phyloP scores from a whole-genome alignment of 371 early-diverging fungal species.

The Furculomyces boomerangus region DNA sequence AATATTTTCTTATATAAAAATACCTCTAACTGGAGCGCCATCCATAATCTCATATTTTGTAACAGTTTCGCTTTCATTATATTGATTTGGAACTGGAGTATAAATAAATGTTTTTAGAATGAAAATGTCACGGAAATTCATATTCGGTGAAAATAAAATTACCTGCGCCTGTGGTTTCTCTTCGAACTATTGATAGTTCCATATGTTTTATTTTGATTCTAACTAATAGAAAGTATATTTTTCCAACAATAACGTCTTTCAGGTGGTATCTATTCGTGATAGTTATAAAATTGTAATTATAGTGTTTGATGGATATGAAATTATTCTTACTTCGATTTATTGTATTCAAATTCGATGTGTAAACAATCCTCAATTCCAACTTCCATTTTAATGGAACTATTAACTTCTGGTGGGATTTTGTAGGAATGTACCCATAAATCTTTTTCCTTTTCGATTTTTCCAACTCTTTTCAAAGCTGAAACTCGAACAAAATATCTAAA shows the following conservation, averaged over 20 bases:
- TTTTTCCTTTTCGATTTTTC: slow-evolving; percentile 47
- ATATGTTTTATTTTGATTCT: slow-evolving; percentile 97
- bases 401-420: slow-evolving; percentile 63
- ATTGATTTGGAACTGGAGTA: slow-evolving; percentile 85
- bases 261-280: slow-evolving; percentile 74
- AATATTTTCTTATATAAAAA: neutral
- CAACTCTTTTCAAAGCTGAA: slow-evolving; percentile 55
- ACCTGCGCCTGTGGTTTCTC: slow-evolving; percentile 82
- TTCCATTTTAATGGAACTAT: slow-evolving; percentile 87
- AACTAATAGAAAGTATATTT: slow-evolving; percentile 95
- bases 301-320: neutral
- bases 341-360: slow-evolving; percentile 90
- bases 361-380: slow-evolving; percentile 90
- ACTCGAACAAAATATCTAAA: slow-evolving; percentile 70
- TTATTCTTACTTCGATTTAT: slow-evolving; percentile 55
- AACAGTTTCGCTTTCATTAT: slow-evolving; percentile 94
- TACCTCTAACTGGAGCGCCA: slow-evolving; percentile 89
- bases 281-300: too few species aligned
- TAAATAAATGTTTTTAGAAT: too few species aligned
- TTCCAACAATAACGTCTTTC: slow-evolving; percentile 96
- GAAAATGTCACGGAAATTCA: neutral
- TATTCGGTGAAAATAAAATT: slow-evolving; percentile 5
- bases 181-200: slow-evolving; percentile 92
- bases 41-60: slow-evolving; percentile 99
- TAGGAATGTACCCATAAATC: slow-evolving; percentile 87